Conservation (phyloP, 768 basidiomycete genomes). For the Kwoniella bestiolae region DNA sequence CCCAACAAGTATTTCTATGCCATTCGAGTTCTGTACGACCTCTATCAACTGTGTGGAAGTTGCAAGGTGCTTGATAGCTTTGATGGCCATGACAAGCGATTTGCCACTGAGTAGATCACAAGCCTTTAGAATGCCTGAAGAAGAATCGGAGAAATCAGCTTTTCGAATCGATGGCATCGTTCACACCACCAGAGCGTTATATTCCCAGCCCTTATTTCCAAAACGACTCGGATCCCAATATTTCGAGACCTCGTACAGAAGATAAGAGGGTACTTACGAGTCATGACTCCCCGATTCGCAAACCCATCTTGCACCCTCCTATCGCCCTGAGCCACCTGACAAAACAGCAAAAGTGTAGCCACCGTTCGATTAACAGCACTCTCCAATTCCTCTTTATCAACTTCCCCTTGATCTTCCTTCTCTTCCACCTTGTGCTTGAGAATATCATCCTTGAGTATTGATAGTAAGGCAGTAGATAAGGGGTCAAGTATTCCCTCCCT, state of each 20-base stretch:
- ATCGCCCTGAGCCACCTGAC: slow-evolving; percentile 94
- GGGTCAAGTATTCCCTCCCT: slow-evolving; percentile 93
- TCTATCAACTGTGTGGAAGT: slow-evolving; percentile 90
- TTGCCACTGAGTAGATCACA: slow-evolving; percentile 87
- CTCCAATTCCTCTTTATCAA: slow-evolving; percentile 84
- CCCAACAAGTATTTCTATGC: slow-evolving; percentile 84
- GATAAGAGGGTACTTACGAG: slow-evolving; percentile 66
- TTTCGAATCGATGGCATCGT: not conserved
- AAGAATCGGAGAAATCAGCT: not conserved
- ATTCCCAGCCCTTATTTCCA: too few relatives aligned
- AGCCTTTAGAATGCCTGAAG: slow-evolving; percentile 77
- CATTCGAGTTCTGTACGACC: slow-evolving; percentile 92
- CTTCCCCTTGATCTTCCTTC: slow-evolving; percentile 64
- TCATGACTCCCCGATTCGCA: slow-evolving; percentile 83
- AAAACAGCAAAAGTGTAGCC: slow-evolving; percentile 86
- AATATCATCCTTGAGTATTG: slow-evolving; percentile 70
- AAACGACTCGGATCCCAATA: too few relatives aligned
- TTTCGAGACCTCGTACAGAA: not conserved
- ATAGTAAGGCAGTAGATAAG: slow-evolving; percentile 82
- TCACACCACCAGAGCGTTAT: not conserved
- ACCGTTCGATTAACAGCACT: slow-evolving; percentile 75
- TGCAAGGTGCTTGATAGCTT: slow-evolving; percentile 93
- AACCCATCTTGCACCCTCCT: slow-evolving; percentile 89
- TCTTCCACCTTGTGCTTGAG: slow-evolving; percentile 70
- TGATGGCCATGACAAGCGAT: slow-evolving; percentile 83